A percentile compares a stretch with the other conserved stretches of the same genome.
Conservation (phyloP, 2,329 filamentous ascomycete genomes). For the Furcasterigmium furcatum region DNA sequence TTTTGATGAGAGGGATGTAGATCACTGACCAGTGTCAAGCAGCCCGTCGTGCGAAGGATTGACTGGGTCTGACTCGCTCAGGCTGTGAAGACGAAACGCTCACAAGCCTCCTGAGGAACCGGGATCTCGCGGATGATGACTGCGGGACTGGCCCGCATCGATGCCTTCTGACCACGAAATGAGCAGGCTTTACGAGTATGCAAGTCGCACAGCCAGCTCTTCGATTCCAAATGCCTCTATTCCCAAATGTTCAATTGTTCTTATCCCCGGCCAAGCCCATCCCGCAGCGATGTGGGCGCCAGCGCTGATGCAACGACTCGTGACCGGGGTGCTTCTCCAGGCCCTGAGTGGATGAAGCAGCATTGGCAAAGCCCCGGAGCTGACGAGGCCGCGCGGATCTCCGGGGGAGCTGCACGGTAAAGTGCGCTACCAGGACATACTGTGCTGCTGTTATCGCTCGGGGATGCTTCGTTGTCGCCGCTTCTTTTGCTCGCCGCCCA, state of each 20-base stretch:
- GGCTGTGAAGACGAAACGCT: not conserved
- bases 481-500: too few relatives aligned
- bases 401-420: constrained; percentile 1
- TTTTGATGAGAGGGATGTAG: not conserved
- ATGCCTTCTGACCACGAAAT: too few relatives aligned
- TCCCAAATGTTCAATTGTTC: not conserved
- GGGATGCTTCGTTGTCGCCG: too few relatives aligned
- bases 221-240: too few relatives aligned
- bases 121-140: not conserved
- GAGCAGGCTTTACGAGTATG: too few relatives aligned
- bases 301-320: constrained; percentile 3
- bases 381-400: constrained; percentile 5
- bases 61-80: not conserved
- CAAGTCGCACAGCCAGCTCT: too few relatives aligned
- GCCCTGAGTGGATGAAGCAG: not conserved
- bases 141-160: too few relatives aligned
- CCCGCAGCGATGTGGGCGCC: not conserved
- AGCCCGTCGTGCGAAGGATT: not conserved
- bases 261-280: not conserved
- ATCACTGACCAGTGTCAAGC: not conserved
- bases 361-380: constrained; percentile 3
- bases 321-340: not conserved
- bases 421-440: not conserved
- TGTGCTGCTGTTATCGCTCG: not conserved
- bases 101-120: not conserved